Base-by-base conservation (phyloP, 176 grass and related monocot species). In the Carex scoparia region DNA sequence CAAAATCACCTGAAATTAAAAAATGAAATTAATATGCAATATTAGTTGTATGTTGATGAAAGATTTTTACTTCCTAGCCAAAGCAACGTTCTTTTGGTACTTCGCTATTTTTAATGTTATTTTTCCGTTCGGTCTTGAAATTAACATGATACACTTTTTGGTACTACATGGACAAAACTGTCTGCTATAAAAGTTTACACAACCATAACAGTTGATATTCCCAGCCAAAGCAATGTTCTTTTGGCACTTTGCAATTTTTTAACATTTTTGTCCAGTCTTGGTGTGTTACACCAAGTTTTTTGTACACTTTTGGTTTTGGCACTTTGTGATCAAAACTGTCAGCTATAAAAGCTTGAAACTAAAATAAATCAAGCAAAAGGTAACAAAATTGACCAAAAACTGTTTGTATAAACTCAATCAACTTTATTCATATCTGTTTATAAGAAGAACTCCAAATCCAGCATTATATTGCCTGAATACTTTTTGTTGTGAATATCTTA, bases 1-100 rank as follows among this genome's bases (percentile, higher is more conserved):
- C 42, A 68, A 75, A 83, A 46, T 83, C 81, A 66, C 42, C 81
- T 83, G 81, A 83, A 66, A 53, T 37, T 10, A 32, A 81, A 44
- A 60, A 63, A 81, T 81, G 18, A 61, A 81, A 61, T 81, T 15
- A 81, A 27, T 5, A 33, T 77, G 12, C 53, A 56, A 32, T 33
- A 31, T 78, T 78, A 49, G 69, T 73, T n/a, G 4, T 13, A 70
- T n/a, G 31, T 73, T 73, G 19, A 54, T 13, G 1, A 30, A 56
- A 56, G 28, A 56, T 33, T 33, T 33, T 2, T 30, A 78, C 32
- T 78, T 71, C 28, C 73, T 13, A 54, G 73, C 30, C 28, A 2
- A 14, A 78, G 28, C 51, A 57, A 10, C 5, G 23, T 78, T 32
- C 28, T 32, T 32, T 27, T 32, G 19, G 12, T 57, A 71, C 14